phyloP scores from a whole-genome alignment of 768 basidiomycete species.

The Hygrophorus russula region DNA sequence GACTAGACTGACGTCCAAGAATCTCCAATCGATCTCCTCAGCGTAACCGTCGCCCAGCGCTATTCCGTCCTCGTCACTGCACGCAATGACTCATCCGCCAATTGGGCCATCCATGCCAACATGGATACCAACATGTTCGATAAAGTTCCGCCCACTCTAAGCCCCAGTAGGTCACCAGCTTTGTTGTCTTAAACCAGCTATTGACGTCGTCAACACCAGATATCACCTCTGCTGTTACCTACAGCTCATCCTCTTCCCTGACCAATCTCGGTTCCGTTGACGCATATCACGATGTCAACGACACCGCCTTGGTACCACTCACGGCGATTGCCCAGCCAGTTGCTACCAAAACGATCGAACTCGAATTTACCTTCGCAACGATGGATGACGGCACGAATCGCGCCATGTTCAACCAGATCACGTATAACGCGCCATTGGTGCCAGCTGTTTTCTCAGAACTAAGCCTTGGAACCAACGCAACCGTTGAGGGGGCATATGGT shows the following conservation, averaged over 20 bases:
- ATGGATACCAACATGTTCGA: constrained; percentile 93
- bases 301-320: constrained; percentile 60
- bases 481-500: constrained; percentile 64
- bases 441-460: constrained; percentile 70
- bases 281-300: constrained; percentile 52
- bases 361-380: constrained; percentile 74
- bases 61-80: constrained; percentile 91
- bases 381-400: constrained; percentile 80
- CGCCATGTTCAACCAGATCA: constrained; percentile 64
- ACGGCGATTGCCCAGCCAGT: constrained; percentile 35
- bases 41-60: constrained; percentile 79
- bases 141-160: constrained; percentile 53
- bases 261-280: constrained; percentile 44
- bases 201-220: constrained; percentile 30
- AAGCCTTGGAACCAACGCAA: constrained; percentile 67
- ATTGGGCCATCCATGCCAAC: constrained; percentile 87
- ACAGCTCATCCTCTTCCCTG: constrained; percentile 40
- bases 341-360: constrained; percentile 45
- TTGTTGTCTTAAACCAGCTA: neutral
- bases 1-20: constrained; percentile 66
- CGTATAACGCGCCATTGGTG: constrained; percentile 58
- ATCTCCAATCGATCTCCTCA: constrained; percentile 58
- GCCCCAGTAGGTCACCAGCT: constrained; percentile 45
- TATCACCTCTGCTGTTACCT: constrained; percentile 75
- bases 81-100: constrained; percentile 69